These are phyloP conservation scores for Fraxinus sp. DNA, from an alignment of 305 asterid species.

Conservation along the genomic window DNA sequence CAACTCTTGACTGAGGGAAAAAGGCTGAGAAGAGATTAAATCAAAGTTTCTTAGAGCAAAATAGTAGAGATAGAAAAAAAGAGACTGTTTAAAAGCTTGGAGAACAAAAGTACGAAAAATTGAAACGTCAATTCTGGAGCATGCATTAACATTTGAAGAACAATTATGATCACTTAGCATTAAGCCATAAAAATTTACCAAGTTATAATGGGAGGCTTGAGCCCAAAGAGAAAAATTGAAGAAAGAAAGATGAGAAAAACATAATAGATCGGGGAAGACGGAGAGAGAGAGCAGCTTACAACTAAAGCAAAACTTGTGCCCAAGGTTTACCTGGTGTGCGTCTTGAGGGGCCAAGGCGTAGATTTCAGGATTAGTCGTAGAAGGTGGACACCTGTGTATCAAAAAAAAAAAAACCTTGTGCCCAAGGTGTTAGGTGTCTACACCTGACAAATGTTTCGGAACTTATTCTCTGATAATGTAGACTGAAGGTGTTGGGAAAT, in stretches of 20 bases:
- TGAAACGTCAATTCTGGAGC: neutral
- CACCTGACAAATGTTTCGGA: neutral
- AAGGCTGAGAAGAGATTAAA: neutral
- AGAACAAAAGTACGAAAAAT: neutral
- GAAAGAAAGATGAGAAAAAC: neutral
- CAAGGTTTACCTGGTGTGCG: neutral
- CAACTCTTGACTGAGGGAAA: neutral
- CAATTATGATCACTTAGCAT: neutral
- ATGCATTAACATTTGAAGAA: neutral
- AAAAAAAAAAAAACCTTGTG: too few species aligned
- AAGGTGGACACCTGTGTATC: too few species aligned
- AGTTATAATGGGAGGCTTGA: neutral
- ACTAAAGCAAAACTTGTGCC: neutral
- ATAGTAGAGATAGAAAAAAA: neutral
- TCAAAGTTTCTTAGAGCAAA: neutral
- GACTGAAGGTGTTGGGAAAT: too few species aligned
- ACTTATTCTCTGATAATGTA: neutral
- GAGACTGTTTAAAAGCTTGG: neutral
- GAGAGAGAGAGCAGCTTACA: neutral
- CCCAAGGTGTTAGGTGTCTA: neutral
- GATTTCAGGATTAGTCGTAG: too few species aligned
- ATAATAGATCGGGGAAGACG: neutral
- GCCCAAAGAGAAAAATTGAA: neutral
- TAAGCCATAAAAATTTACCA: neutral
- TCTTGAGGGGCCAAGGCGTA: too few species aligned